Base-by-base conservation (phyloP, 371 early-diverging fungal genomes). In the Neoconidiobolus thromboides region DNA sequence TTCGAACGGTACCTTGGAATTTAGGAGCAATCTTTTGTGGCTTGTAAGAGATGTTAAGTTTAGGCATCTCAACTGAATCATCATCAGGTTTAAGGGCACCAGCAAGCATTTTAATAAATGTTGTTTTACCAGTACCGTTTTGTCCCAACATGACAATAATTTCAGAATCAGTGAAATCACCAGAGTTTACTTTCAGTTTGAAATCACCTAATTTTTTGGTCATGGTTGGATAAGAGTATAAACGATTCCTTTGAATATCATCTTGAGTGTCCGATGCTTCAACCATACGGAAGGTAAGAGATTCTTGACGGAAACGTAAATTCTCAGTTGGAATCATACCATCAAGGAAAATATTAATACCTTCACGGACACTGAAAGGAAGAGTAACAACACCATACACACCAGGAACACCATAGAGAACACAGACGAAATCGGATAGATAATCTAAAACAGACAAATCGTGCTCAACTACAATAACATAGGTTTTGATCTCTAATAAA, bases 91-190 rank as follows among this genome's bases (percentile, higher is more conserved):
- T 74, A 60, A 95, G 66, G 43, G 75, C 63, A 67, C 99, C 99
- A 39, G 98, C 96, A 62, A 99, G 78, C 74, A 99, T 76, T 58
- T 85, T 85, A 61, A 99, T 96, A 68, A 99, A 91, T 41, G 99
- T 98, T 37, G 97, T 97, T 80, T 99, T 96, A 66, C 99, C 99
- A 47, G 97, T 99, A 64, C 99, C 99, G 81, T 99, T 99, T 77
- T 99, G 93, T 69, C 99, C 99, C 71, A 99, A 78, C 87, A 99
- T 93, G 67, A 99, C 97, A 68, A 99, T 77, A 67, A 99, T 98
- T 75, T 99, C 98, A 41, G 98, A 96, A 67, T 96, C 93, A 48
- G 88, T 87, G 74, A 98, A 99, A 60, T 80, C 76, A 64, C 99
- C 98, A 36, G 72, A 73, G 52, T 87, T 69, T 44, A 98, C 85